phyloP scores from a whole-genome alignment of 805 yeast species.

The Ogataea trehalophila region DNA sequence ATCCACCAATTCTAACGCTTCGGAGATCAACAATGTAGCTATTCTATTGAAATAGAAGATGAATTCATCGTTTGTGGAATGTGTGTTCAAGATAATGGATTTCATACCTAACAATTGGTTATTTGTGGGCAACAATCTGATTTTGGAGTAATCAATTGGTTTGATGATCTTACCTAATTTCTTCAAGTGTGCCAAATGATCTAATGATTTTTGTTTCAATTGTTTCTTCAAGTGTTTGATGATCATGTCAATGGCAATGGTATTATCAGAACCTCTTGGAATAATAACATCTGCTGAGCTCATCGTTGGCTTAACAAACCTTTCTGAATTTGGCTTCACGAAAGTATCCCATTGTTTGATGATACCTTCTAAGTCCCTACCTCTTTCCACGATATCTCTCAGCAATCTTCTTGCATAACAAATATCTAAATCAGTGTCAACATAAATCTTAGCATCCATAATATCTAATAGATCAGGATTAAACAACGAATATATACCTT shows the following conservation, averaged over 20 bases:
- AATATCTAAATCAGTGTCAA: constrained; percentile 90
- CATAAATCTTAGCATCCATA: constrained; percentile 85
- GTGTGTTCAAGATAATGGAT: constrained; percentile 57
- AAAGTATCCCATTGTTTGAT: constrained; percentile 84
- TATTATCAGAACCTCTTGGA: constrained; percentile 87
- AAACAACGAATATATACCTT: constrained; percentile 83
- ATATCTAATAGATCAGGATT: constrained; percentile 63
- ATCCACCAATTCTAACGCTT: constrained; percentile 58
- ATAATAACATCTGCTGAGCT: constrained; percentile 77
- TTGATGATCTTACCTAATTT: constrained; percentile 43
- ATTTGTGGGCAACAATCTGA: constrained; percentile 40
- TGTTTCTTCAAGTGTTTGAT: constrained; percentile 76
- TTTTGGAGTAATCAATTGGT: constrained; percentile 28
- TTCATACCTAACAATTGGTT: constrained; percentile 71
- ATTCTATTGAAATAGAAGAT: constrained; percentile 82
- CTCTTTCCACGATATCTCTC: constrained; percentile 82
- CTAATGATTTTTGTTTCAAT: constrained; percentile 54
- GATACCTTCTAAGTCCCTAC: constrained; percentile 78
- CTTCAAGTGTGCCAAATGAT: constrained; percentile 62
- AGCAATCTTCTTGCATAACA: constrained; percentile 86
- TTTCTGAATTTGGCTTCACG: constrained; percentile 89
- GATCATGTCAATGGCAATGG: constrained; percentile 72
- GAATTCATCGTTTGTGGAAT: constrained; percentile 66
- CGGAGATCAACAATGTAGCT: constrained; percentile 63
- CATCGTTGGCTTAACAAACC: constrained; percentile 71